These are phyloP conservation scores for Pittosporum tobira DNA, from an alignment of 129 eudicot species.

Conservation along the genomic window DNA sequence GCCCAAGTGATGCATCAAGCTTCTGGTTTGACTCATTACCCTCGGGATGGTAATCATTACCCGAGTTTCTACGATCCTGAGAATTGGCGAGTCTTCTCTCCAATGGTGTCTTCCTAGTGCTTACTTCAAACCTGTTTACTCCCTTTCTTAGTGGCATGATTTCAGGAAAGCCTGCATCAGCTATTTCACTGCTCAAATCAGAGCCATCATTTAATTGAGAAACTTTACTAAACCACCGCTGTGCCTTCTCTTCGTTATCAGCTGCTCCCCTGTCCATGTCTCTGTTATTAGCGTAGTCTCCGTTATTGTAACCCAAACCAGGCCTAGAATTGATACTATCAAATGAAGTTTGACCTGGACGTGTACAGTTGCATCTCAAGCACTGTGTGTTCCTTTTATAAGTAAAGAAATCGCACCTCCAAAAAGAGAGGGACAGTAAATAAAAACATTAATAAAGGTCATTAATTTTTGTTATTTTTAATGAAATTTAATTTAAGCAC, in stretches of 20 bases:
- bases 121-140: conserved; percentile 26
- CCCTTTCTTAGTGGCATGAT: conserved; percentile 27
- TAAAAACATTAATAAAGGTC: conserved; percentile 9
- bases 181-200: conserved; percentile 15
- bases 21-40: conserved; percentile 8
- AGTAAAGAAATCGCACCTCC: conserved; percentile 71
- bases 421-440: not conserved
- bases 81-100: conserved; percentile 26
- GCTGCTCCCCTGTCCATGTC: conserved; percentile 13
- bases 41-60: not conserved
- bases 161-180: conserved; percentile 27
- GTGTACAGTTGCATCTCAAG: conserved; percentile 67
- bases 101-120: conserved; percentile 29
- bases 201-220: conserved; percentile 15
- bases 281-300: conserved; percentile 10
- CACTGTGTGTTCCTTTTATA: conserved; percentile 56
- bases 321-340: conserved; percentile 10
- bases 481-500: conserved; percentile 6
- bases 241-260: conserved; percentile 28
- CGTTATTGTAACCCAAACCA: conserved; percentile 13
- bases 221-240: conserved; percentile 35
- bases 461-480: too few relatives aligned
- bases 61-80: conserved; percentile 5
- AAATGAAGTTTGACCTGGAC: conserved; percentile 36
- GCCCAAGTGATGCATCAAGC: conserved; percentile 17